Evolutionary conservation across 805 yeast species (phyloP).

Genomic region (Naumovozyma dairenensis): DNA sequence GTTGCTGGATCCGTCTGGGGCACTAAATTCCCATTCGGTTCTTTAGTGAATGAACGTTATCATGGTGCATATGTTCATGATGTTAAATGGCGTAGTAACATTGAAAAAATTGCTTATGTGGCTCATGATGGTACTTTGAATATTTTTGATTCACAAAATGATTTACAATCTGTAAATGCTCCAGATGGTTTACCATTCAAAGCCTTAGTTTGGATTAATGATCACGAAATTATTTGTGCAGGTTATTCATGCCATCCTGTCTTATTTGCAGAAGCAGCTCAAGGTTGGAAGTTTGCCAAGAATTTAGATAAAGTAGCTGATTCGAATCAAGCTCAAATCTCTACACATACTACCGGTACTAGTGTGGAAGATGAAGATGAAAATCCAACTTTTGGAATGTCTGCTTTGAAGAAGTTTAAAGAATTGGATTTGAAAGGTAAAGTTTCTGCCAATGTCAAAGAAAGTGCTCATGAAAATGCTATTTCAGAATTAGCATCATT

Average conservation of each 20-base stretch:
- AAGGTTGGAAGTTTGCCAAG: constrained; percentile 51
- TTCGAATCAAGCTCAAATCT: constrained; percentile 2
- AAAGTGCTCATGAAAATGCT: constrained; percentile 85
- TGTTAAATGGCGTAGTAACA: constrained; percentile 73
- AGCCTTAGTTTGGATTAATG: constrained; percentile 59
- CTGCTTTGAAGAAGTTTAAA: constrained; percentile 86
- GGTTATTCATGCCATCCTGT: constrained; percentile 92
- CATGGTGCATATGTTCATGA: constrained; percentile 88
- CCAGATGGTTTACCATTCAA: constrained; percentile 63
- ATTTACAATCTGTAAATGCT: constrained; percentile 15
- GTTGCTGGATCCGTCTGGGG: constrained; percentile 75
- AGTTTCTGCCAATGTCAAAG: constrained; percentile 37
- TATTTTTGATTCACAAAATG: constrained; percentile 50
- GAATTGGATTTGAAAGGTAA: constrained; percentile 93
- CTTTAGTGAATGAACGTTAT: constrained; percentile 37
- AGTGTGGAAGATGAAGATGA: constrained; percentile 46
- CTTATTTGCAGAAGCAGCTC: constrained; percentile 61
- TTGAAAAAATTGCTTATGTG: constrained; percentile 68
- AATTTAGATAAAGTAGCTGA: constrained; percentile 43
- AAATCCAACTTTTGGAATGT: constrained; percentile 46
- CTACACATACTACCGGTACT: constrained; percentile 12
- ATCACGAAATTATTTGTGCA: constrained; percentile 65
- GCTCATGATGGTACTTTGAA: constrained; percentile 82
- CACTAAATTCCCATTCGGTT: constrained; percentile 88
- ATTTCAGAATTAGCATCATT: constrained; percentile 56